Percentiles rank a stretch among this genome's conserved stretches.
phyloP scores from a whole-genome alignment of 495 filamentous ascomycete species.

The Pyronema domesticum region DNA sequence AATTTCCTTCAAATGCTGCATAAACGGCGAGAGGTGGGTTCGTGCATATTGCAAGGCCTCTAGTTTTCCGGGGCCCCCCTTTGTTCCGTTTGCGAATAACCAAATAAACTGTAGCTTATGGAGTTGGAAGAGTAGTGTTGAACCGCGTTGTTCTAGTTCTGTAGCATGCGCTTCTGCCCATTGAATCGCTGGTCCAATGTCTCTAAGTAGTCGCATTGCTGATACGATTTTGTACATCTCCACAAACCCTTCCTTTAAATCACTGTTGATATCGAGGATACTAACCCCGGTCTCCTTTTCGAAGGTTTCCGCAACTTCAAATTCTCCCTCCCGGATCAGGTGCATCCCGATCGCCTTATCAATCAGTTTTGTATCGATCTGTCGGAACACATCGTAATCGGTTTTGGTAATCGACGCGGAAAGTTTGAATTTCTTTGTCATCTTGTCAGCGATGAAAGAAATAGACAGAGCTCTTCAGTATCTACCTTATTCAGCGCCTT shows the following conservation, averaged over 20 bases:
- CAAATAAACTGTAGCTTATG: constrained; percentile 70
- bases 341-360: constrained; percentile 95
- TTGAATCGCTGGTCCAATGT: constrained; percentile 64
- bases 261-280: constrained; percentile 17
- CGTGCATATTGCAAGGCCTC: constrained; percentile 58
- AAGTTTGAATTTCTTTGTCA: constrained; percentile 49
- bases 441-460: background rate
- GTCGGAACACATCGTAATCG: constrained; percentile 62
- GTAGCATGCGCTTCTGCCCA: constrained; percentile 61
- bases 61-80: constrained; percentile 10
- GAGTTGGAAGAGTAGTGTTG: constrained; percentile 88
- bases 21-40: constrained; percentile 45
- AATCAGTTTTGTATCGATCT: constrained; percentile 51
- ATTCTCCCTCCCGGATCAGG: constrained; percentile 82
- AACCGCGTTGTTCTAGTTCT: constrained; percentile 61
- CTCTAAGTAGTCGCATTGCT: constrained; percentile 46
- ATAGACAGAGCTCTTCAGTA: background rate
- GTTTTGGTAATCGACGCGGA: constrained; percentile 65
- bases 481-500: constrained; percentile 66
- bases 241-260: constrained; percentile 61
- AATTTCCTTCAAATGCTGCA: constrained; percentile 54
- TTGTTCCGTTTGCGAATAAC: constrained; percentile 43
- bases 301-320: constrained; percentile 68
- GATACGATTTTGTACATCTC: constrained; percentile 82
- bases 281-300: constrained; percentile 38